These are phyloP conservation scores for Geranium brycei DNA, from an alignment of 345 rosid genomes.

Conservation along the genomic window DNA sequence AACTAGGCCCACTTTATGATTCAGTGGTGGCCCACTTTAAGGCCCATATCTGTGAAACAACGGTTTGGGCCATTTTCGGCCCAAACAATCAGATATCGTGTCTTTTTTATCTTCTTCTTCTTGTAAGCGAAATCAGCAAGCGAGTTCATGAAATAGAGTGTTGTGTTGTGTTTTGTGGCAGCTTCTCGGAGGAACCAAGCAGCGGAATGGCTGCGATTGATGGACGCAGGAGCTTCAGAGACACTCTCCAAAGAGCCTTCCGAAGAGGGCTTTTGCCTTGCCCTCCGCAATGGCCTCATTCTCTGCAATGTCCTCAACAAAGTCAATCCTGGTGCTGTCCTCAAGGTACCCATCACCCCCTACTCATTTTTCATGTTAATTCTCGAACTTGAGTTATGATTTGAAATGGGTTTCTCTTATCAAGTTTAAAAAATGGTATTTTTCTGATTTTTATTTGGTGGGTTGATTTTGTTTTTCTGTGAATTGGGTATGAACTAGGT, in stretches of 20 bases:
- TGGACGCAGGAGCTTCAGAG: constrained; percentile 57
- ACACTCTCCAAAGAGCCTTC: constrained; percentile 56
- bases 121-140: not conserved
- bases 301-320: constrained; percentile 93
- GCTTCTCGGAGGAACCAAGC: constrained; percentile 86
- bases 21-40: too few relatives aligned
- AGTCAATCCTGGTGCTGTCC: constrained; percentile 92
- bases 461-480: too few relatives aligned
- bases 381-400: not conserved
- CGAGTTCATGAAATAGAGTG: not conserved
- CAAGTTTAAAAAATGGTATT: not conserved
- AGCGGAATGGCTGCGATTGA: constrained; percentile 76
- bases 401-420: not conserved
- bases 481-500: constrained; percentile 24
- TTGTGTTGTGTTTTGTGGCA: constrained; percentile 9
- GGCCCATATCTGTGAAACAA: too few relatives aligned
- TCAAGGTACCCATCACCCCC: constrained; percentile 37
- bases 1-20: too few relatives aligned
- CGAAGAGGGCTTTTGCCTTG: constrained; percentile 60
- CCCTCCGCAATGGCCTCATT: constrained; percentile 81
- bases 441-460: too few relatives aligned
- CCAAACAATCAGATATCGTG: too few relatives aligned
- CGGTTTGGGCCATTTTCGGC: too few relatives aligned
- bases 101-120: too few relatives aligned
- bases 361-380: not conserved